Evolutionary conservation across 345 rosid species (phyloP).

Genomic region (Garcia nutans): DNA sequence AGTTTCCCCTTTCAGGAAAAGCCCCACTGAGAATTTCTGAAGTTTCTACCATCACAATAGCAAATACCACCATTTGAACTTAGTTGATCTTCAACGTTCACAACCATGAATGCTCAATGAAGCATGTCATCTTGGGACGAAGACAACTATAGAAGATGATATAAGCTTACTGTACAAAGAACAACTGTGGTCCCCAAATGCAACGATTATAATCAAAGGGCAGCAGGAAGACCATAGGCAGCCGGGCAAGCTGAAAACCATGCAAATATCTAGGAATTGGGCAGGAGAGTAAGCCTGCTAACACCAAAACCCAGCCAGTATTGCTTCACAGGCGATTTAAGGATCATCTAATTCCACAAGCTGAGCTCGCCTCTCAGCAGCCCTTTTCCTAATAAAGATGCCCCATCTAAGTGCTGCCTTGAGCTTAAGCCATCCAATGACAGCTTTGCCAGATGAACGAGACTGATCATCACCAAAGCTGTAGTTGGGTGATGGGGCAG

Average conservation of each 20-base stretch:
- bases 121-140: not conserved
- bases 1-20: not conserved
- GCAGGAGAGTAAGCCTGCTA: conserved; percentile 7
- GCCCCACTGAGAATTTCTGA: not conserved
- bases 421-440: conserved; percentile 36
- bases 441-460: conserved; percentile 33
- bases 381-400: conserved; percentile 31
- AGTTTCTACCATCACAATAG: not conserved
- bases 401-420: conserved; percentile 38
- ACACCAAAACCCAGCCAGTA: conserved; percentile 21
- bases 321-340: conserved; percentile 19
- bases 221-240: conserved; percentile 8
- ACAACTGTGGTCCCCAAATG: conserved; percentile 4
- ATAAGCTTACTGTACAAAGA: conserved; percentile 16
- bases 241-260: conserved; percentile 3
- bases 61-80: conserved; percentile 8
- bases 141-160: not conserved
- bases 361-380: conserved; percentile 37
- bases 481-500: conserved; percentile 19
- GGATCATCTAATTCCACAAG: conserved; percentile 26
- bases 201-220: conserved; percentile 13
- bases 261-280: conserved; percentile 1
- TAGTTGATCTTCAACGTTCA: not conserved
- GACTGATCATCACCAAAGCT: conserved; percentile 28
- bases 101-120: not conserved